These are phyloP conservation scores for Petasospora fabianii DNA, from an alignment of 1,139 yeast genomes.

Conservation along the genomic window DNA sequence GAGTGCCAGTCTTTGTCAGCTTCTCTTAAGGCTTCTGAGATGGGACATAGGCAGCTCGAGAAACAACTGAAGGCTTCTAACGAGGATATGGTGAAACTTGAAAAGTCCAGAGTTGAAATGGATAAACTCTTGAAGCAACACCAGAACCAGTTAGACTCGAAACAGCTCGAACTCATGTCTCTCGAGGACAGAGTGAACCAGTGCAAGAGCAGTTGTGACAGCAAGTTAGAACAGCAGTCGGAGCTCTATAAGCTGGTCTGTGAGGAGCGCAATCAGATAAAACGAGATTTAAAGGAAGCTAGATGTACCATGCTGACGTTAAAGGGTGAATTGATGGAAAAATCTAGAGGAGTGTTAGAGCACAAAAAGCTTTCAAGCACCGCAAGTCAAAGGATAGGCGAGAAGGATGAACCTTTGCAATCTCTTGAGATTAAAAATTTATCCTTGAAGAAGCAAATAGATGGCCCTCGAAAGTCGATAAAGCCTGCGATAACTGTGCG, in stretches of 20 bases:
- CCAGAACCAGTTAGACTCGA: background rate
- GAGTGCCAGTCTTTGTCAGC: slow-evolving; percentile 2
- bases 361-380: background rate
- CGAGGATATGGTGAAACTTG: background rate
- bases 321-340: slow-evolving; percentile 1
- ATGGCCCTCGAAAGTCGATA: too few relatives aligned
- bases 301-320: slow-evolving; percentile 1
- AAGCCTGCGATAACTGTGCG: background rate
- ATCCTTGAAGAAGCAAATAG: slow-evolving; percentile 1
- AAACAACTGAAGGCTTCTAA: background rate
- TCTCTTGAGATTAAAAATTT: slow-evolving; percentile 4
- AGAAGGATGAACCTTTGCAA: background rate
- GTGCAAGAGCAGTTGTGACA: slow-evolving; percentile 15
- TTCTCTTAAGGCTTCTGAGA: background rate
- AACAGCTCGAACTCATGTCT: slow-evolving; percentile 4
- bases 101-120: background rate
- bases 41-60: background rate
- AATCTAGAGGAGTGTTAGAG: slow-evolving; percentile 1
- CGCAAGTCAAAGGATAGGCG: background rate
- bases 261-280: slow-evolving; percentile 19
- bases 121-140: background rate
- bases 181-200: slow-evolving; percentile 13
- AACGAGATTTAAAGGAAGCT: slow-evolving; percentile 8
- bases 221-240: slow-evolving; percentile 19
- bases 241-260: slow-evolving; percentile 18